phyloP scores from a whole-genome alignment of 176 grass and related monocot genomes.

The Lolium rigidum region DNA sequence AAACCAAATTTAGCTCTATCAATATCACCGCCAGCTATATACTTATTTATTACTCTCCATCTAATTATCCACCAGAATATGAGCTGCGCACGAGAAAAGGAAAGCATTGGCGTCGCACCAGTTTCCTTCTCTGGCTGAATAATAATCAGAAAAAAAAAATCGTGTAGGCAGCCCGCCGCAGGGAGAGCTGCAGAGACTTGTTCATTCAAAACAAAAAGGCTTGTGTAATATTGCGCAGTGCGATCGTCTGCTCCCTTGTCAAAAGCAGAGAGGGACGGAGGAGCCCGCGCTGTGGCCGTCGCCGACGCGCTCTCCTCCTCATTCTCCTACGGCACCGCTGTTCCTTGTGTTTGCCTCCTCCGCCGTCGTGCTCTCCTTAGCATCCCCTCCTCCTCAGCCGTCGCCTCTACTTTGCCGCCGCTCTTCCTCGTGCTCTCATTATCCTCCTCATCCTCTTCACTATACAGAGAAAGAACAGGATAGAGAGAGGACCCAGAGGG shows the following conservation, averaged over 20 bases:
- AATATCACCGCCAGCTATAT: too few species aligned
- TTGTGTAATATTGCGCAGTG: background rate
- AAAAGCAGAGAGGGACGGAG: background rate
- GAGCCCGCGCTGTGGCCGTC: background rate
- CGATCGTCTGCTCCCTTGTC: background rate
- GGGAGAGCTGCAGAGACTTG: background rate
- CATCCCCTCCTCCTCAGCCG: too few species aligned
- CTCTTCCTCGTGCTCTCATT: too few species aligned
- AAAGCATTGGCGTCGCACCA: too few species aligned
- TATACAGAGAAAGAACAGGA: background rate
- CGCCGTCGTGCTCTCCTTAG: background rate
- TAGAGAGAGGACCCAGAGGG: background rate
- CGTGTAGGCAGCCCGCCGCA: conserved; percentile 12
- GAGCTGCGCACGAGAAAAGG: too few species aligned
- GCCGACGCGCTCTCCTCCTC: background rate
- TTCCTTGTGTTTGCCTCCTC: background rate
- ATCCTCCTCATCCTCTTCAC: background rate
- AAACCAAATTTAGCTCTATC: too few species aligned
- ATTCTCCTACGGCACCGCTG: background rate
- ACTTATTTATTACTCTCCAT: too few species aligned
- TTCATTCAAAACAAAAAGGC: too few species aligned
- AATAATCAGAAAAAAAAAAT: background rate
- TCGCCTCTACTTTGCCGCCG: too few species aligned
- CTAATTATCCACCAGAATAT: too few species aligned
- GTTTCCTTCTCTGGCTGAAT: background rate